These are phyloP conservation scores for Nicotiana rustica DNA, from an alignment of 305 asterid species.

Conservation along the genomic window DNA sequence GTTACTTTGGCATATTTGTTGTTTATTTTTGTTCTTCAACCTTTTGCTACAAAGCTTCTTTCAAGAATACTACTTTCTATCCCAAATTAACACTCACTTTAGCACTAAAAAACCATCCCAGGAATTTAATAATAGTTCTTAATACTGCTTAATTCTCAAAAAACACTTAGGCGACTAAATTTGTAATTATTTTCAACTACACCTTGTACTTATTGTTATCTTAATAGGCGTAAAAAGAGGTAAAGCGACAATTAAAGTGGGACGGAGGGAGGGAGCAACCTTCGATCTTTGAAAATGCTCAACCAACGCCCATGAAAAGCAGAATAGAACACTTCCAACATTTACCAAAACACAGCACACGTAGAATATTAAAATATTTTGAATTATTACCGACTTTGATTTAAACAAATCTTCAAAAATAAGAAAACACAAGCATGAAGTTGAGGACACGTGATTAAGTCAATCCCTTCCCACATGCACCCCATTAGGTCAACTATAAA, in stretches of 20 bases:
- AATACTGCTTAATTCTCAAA: too few relatives aligned
- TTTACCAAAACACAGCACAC: neutral
- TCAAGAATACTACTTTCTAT: neutral
- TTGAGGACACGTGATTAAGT: conserved; percentile 39
- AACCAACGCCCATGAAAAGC: neutral
- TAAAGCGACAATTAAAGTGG: neutral
- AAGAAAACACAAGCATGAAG: neutral
- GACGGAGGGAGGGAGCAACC: neutral
- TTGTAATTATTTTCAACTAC: too few relatives aligned
- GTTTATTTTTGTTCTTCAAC: neutral
- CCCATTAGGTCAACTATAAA: conserved; percentile 36
- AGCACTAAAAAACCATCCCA: too few relatives aligned
- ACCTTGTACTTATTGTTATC: too few relatives aligned
- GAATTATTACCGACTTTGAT: neutral
- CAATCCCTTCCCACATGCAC: conserved; percentile 40
- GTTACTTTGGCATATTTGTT: neutral
- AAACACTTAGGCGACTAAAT: too few relatives aligned
- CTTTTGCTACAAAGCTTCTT: neutral
- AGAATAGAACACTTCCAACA: neutral
- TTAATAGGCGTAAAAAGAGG: too few relatives aligned
- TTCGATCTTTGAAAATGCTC: too few relatives aligned
- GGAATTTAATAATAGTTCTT: too few relatives aligned
- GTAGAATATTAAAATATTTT: neutral
- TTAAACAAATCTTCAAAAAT: neutral
- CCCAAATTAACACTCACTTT: too few relatives aligned